Evolutionary conservation across 1,284 basidiomycete genomes (phyloP), one percentile per base, ranked within the genome.

Genomic region (Ustilago nuda): DNA sequence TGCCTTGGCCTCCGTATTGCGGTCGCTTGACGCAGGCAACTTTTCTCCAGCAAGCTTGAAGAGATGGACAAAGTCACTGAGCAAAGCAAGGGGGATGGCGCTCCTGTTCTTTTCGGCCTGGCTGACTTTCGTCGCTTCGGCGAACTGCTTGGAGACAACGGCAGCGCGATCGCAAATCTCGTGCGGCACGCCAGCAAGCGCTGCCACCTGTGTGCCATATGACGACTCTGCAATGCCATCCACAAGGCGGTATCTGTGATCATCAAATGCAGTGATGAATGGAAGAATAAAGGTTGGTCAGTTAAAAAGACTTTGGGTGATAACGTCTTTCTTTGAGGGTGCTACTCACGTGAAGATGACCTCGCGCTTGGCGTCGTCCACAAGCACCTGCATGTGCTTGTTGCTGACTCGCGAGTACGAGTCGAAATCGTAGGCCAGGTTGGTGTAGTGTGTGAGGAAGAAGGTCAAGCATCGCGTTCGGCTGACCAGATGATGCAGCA

Each of bases 191-290:
- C 84, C 84, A 2, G 84, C 84, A 4, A 85, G 73, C 2, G 79
- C 80, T 6, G 84, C 84, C 33, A 85, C 84, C 58, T 85, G 81
- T 4, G 83, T 85, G 33, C 84, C 95, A 83, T 98, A 97, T 1
- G 94, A 96, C 5, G 93, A 94, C 64, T 92, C 91, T 1, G 95
- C 95, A 45, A 92, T 91, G 55, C 84, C 84, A 27, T 72, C 67
- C n/a, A 85, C 79, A 9, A 85, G 76, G 32, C 80, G 79, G 59
- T 85, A 85, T 9, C 79, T 81, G 67, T 60, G 8, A 36, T 27
- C 8, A 37, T 23, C n/a, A 33, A 17, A 48, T 11, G 17, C n/a
- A 8, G 46, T 6, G 33, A 17, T 17, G 11, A 41, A n/a, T 11
- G 23, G 19, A 53, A 64, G 32, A 19, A 35, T 7, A 56, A 58